Conservation (phyloP, 768 basidiomycete species). For the Leccinum disarticulatum region DNA sequence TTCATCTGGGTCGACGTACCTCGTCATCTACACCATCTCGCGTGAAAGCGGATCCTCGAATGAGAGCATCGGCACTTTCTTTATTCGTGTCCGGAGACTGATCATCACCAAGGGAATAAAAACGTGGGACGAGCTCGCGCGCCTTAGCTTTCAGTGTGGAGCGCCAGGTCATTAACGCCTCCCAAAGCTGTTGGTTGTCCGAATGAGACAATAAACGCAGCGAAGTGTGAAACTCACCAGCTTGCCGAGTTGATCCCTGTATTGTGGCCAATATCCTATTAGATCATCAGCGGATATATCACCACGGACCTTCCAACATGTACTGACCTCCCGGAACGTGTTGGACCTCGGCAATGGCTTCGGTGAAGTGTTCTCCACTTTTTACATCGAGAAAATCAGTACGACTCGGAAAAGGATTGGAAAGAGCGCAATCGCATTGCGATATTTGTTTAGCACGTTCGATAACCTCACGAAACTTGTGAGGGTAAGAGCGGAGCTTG, state of each 20-base stretch:
- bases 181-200: background rate
- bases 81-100: background rate
- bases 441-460: background rate
- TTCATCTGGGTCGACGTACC: too few species aligned
- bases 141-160: background rate
- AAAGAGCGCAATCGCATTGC: background rate
- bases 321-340: background rate
- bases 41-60: background rate
- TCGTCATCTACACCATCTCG: too few species aligned
- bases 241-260: background rate
- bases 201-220: background rate
- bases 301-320: background rate
- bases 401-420: background rate
- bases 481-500: background rate
- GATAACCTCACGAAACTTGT: background rate
- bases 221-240: background rate
- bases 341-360: background rate
- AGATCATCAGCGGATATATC: background rate
- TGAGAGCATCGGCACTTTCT: background rate
- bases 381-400: background rate
- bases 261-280: background rate
- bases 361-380: background rate
- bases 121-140: background rate
- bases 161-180: background rate
- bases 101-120: background rate